phyloP scores from a whole-genome alignment of 176 grass and related monocot species.

The Chloris gayana region DNA sequence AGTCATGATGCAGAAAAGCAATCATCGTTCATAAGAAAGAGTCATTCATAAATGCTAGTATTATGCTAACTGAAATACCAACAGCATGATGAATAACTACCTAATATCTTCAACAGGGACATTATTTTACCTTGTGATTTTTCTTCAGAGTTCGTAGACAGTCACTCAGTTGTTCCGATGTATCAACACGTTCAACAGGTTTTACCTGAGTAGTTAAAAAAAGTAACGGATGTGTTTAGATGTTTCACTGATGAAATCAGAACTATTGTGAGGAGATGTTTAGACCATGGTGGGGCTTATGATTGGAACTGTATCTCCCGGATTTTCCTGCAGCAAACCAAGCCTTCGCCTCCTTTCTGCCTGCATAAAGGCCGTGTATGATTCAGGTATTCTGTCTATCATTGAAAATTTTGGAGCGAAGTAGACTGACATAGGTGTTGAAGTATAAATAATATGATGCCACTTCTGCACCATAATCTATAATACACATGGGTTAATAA shows the following conservation, averaged over 20 bases:
- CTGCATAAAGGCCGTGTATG: constrained; percentile 49
- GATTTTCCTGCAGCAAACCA: constrained; percentile 57
- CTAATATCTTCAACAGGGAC: not conserved
- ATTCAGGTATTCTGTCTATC: not conserved
- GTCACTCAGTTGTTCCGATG: constrained; percentile 65
- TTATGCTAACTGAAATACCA: not conserved
- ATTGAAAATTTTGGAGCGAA: not conserved
- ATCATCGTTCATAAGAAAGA: not conserved
- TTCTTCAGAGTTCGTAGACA: constrained; percentile 71
- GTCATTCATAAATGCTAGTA: not conserved
- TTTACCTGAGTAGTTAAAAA: constrained; percentile 47
- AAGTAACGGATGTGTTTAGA: constrained; percentile 6
- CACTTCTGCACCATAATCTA: not conserved
- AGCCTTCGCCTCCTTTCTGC: constrained; percentile 67
- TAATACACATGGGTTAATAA: not conserved
- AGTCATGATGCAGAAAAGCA: not conserved
- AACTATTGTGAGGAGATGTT: not conserved
- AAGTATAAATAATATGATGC: not conserved
- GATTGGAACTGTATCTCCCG: constrained; percentile 31
- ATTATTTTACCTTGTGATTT: constrained; percentile 73
- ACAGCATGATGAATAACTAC: not conserved
- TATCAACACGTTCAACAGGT: constrained; percentile 37
- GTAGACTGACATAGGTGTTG: not conserved
- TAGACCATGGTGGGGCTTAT: constrained; percentile 54
- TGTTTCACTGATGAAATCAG: not conserved